phyloP scores from a whole-genome alignment of 139 green algal species.

The Yamagishiella unicocca region DNA sequence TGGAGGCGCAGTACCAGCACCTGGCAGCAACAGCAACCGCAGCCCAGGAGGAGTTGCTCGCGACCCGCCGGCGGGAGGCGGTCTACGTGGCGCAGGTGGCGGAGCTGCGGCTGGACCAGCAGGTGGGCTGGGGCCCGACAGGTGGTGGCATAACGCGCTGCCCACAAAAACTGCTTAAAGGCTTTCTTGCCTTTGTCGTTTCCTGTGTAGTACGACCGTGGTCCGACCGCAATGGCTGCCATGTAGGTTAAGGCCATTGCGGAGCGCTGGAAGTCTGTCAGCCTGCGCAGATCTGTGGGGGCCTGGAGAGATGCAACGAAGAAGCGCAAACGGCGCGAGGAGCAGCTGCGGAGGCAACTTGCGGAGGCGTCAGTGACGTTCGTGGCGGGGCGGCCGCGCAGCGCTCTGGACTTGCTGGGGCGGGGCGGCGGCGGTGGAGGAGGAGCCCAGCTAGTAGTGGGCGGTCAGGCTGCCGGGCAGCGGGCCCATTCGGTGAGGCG shows the following conservation, averaged over 20 bases:
- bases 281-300: neutral
- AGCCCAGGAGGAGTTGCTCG: conserved; percentile 6
- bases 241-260: conserved; percentile 12
- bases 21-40: neutral
- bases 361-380: neutral
- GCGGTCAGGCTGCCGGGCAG: too few relatives aligned
- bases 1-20: neutral
- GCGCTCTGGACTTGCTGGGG: conserved; percentile 9
- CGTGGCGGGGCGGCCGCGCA: neutral
- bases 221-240: neutral
- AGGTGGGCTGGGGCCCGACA: conserved; percentile 23
- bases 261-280: neutral
- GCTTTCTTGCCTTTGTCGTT: too few relatives aligned
- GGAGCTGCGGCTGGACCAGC: conserved; percentile 23
- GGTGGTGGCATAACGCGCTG: too few relatives aligned
- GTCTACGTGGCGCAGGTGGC: neutral
- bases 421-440: neutral
- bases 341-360: conserved; percentile 20
- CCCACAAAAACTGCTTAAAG: too few relatives aligned
- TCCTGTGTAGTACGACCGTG: too few relatives aligned
- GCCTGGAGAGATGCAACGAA: neutral
- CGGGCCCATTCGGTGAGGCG: too few relatives aligned
- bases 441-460: too few relatives aligned
- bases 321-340: neutral
- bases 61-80: neutral